Evolutionary conservation across 2,329 filamentous ascomycete species (phyloP).

Genomic region (Fusarium miscanthi): DNA sequence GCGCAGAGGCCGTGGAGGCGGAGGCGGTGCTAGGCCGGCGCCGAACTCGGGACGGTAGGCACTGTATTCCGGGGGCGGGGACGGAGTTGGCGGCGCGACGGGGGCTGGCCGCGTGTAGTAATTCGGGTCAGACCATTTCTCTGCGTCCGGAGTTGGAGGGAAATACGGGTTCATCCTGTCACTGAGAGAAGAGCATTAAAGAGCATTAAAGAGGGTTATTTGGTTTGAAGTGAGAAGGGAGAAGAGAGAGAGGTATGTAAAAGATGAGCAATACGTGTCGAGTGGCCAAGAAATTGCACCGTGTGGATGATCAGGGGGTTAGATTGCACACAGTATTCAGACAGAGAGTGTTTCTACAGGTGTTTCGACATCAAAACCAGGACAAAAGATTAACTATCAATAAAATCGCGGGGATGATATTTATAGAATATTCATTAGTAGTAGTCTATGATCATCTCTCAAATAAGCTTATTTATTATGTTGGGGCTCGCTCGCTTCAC

Average conservation of each 20-base stretch:
- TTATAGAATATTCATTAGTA: constrained; percentile 3
- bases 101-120: constrained; percentile 29
- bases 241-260: neutral
- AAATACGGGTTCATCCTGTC: constrained; percentile 9
- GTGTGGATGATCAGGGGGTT: constrained; percentile 26
- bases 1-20: constrained; percentile 36
- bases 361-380: neutral
- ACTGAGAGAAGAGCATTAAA: neutral
- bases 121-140: constrained; percentile 25
- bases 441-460: neutral
- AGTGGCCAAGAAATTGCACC: constrained; percentile 41
- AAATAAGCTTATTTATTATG: constrained; percentile 1
- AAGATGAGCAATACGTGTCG: constrained; percentile 1
- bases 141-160: constrained; percentile 2
- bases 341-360: neutral
- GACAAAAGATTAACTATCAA: neutral
- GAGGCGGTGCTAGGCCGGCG: constrained; percentile 28
- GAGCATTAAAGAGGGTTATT: neutral
- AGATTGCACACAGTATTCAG: constrained; percentile 25
- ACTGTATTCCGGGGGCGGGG: constrained; percentile 31
- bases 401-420: neutral
- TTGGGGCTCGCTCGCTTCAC: neutral
- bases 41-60: constrained; percentile 14
- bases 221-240: constrained; percentile 8
- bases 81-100: constrained; percentile 20